These are phyloP conservation scores for Kodamaea restingae DNA, from an alignment of 805 yeast genomes.

Conservation along the genomic window DNA sequence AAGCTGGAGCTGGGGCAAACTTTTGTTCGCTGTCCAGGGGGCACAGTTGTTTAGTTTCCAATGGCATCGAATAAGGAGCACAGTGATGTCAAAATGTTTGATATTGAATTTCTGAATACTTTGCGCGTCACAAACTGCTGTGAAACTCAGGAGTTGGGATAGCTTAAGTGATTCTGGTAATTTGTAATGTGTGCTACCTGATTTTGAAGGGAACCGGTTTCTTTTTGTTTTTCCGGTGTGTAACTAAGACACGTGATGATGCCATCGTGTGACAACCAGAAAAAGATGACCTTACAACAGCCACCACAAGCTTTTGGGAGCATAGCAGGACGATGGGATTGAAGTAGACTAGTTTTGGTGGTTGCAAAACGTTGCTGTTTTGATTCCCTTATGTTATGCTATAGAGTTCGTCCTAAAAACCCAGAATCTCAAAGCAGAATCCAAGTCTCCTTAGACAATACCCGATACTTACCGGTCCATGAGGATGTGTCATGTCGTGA, in stretches of 20 bases:
- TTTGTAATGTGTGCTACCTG: not conserved
- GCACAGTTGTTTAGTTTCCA: not conserved
- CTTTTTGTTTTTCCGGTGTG: slow-evolving; percentile 1
- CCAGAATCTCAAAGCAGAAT: too few species aligned
- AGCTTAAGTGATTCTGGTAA: not conserved
- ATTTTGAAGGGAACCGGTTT: not conserved
- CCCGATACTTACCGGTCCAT: too few species aligned
- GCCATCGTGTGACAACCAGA: slow-evolving; percentile 2
- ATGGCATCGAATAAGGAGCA: not conserved
- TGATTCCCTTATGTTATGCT: too few species aligned
- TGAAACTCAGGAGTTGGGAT: not conserved
- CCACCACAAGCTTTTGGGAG: not conserved
- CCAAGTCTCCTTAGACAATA: too few species aligned
- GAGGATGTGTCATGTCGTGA: too few species aligned
- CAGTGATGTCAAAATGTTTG: not conserved
- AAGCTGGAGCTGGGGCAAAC: not conserved
- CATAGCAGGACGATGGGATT: too few species aligned
- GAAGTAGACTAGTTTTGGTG: too few species aligned
- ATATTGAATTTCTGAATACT: not conserved
- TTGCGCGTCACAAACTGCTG: not conserved
- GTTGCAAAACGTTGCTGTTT: too few species aligned
- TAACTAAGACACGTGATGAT: not conserved
- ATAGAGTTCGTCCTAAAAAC: too few species aligned
- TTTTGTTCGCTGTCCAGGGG: not conserved
- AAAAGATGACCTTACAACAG: slow-evolving; percentile 1